Evolutionary conservation across 2,329 filamentous ascomycete species (phyloP).

Genomic region (Cladosporium sp.): DNA sequence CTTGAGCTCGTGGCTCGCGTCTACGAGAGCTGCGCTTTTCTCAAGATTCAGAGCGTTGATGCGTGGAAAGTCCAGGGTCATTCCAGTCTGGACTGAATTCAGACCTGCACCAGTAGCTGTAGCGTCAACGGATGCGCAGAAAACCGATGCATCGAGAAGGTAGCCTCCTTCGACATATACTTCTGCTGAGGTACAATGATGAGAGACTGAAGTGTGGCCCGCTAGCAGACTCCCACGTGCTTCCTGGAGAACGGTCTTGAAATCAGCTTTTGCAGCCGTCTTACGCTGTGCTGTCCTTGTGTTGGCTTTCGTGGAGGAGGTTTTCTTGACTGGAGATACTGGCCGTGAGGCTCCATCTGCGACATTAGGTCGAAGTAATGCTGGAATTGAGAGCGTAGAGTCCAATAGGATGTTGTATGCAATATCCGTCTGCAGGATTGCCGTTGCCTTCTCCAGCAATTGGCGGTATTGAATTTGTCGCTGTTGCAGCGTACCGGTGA

Average conservation of each 20-base stretch:
- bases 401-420: constrained; percentile 77
- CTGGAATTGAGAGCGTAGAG: constrained; percentile 85
- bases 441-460: constrained; percentile 8
- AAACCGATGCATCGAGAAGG: not conserved
- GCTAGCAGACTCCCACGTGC: constrained; percentile 2
- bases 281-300: constrained; percentile 7
- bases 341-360: not conserved
- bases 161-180: constrained; percentile 1
- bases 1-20: constrained; percentile 45
- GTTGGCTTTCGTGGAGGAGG: constrained; percentile 5
- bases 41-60: constrained; percentile 69
- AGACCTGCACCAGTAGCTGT: not conserved
- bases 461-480: constrained; percentile 7
- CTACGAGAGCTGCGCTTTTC: constrained; percentile 54
- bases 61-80: constrained; percentile 45
- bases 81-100: not conserved
- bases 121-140: constrained; percentile 5
- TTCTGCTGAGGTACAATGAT: constrained; percentile 8
- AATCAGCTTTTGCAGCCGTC: not conserved
- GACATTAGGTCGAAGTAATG: constrained; percentile 46
- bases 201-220: not conserved
- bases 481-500: constrained; percentile 10
- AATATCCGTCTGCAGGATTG: constrained; percentile 56
- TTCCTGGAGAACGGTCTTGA: constrained; percentile 8
- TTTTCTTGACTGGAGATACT: not conserved